Percentiles rank a stretch among this genome's conserved stretches.
Conservation (phyloP, 768 basidiomycete species). For the Lyophyllum decastes region DNA sequence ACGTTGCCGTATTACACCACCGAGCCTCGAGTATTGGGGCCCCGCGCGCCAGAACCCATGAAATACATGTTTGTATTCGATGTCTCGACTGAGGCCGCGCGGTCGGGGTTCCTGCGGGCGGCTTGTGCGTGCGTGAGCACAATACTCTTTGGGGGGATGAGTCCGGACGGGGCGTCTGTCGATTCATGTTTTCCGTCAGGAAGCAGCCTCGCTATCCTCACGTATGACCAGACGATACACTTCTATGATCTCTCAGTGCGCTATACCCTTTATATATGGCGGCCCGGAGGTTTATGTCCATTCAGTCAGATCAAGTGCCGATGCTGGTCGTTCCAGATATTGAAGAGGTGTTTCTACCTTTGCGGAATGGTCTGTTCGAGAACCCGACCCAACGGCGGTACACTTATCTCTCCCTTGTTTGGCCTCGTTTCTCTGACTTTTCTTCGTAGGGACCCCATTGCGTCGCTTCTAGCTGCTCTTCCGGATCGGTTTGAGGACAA, state of each 20-base stretch:
- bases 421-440: neutral
- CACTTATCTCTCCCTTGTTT: slow-evolving; percentile 20
- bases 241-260: slow-evolving; percentile 90
- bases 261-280: slow-evolving; percentile 18
- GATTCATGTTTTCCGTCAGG: slow-evolving; percentile 53
- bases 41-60: slow-evolving; percentile 63
- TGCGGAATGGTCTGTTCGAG: slow-evolving; percentile 73
- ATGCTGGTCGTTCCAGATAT: slow-evolving; percentile 88
- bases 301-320: slow-evolving; percentile 51
- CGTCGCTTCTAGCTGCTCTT: slow-evolving; percentile 64
- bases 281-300: slow-evolving; percentile 24
- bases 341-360: slow-evolving; percentile 89
- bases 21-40: slow-evolving; percentile 45
- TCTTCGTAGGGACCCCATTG: slow-evolving; percentile 56
- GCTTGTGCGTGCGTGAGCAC: slow-evolving; percentile 65
- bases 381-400: slow-evolving; percentile 73
- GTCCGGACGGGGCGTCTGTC: slow-evolving; percentile 38
- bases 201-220: slow-evolving; percentile 74
- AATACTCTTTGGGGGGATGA: slow-evolving; percentile 61
- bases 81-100: slow-evolving; percentile 67
- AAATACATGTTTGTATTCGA: slow-evolving; percentile 88
- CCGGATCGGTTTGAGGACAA: slow-evolving; percentile 60
- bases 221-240: slow-evolving; percentile 79
- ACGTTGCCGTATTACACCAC: slow-evolving; percentile 53
- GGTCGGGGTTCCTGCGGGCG: slow-evolving; percentile 67